phyloP scores from a whole-genome alignment of 345 rosid genomes.

The Linum trigynum region DNA sequence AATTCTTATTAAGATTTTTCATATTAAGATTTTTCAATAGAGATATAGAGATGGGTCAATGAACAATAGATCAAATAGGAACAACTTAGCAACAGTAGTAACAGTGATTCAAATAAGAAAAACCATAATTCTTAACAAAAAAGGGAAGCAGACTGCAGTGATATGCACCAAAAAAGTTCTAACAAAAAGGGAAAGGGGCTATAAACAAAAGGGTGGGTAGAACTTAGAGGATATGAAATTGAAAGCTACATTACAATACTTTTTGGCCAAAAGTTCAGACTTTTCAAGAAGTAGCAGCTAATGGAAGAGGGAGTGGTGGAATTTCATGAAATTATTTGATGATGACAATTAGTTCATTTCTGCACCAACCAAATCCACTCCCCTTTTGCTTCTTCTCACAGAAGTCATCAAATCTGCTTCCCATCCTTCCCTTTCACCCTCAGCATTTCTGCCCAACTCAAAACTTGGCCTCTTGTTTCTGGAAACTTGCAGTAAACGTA shows the following conservation, averaged over 20 bases:
- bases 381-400: constrained; percentile 21
- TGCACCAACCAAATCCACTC: background rate
- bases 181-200: background rate
- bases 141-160: too few species aligned
- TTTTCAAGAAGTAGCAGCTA: constrained; percentile 22
- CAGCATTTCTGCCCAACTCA: too few species aligned
- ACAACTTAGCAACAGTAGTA: too few species aligned
- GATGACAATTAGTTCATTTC: constrained; percentile 8
- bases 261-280: background rate
- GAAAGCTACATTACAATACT: background rate
- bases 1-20: background rate
- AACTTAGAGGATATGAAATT: background rate
- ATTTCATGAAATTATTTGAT: constrained; percentile 20
- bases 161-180: too few species aligned
- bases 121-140: too few species aligned
- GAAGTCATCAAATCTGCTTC: too few species aligned
- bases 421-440: too few species aligned
- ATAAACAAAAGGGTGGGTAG: background rate
- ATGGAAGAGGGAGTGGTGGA: constrained; percentile 17
- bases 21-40: too few species aligned
- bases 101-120: background rate
- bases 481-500: too few species aligned
- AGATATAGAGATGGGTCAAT: too few species aligned
- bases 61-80: too few species aligned
- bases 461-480: too few species aligned